Percentiles rank a stretch among this genome's conserved stretches.
phyloP scores from a whole-genome alignment of 225 moss, liverwort and hornwort species.

The Ulota crispa region DNA sequence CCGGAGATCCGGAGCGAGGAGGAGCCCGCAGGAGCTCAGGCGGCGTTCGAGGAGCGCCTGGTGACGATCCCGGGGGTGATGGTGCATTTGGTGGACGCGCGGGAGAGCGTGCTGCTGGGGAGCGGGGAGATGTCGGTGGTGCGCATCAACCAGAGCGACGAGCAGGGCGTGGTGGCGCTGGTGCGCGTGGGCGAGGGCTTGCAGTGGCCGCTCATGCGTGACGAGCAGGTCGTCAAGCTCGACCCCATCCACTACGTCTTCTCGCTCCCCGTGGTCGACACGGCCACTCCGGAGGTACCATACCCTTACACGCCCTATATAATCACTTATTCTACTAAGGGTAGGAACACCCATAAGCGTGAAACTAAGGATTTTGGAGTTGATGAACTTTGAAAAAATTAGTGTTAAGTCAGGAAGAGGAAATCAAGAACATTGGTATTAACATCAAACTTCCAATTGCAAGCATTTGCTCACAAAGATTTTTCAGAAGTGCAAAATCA shows the following conservation, averaged over 20 bases:
- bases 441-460: too few species aligned
- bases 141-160: constrained; percentile 53
- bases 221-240: constrained; percentile 72
- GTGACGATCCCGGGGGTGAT: constrained; percentile 69
- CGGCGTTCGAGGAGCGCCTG: constrained; percentile 53
- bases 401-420: too few species aligned
- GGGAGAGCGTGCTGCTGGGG: constrained; percentile 65
- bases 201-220: constrained; percentile 70
- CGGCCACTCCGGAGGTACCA: background rate
- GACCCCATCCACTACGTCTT: constrained; percentile 80
- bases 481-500: too few species aligned
- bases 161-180: constrained; percentile 61
- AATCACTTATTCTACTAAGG: too few species aligned
- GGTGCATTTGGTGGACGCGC: constrained; percentile 72
- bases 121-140: constrained; percentile 59
- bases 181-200: constrained; percentile 60
- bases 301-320: too few species aligned
- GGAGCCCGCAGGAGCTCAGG: background rate
- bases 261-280: constrained; percentile 48
- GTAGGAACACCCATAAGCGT: too few species aligned
- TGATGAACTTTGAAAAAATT: too few species aligned
- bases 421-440: too few species aligned
- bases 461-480: too few species aligned
- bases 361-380: too few species aligned
- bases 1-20: constrained; percentile 21